Conservation (phyloP, 106 monocot species). For the Cymbidium sinense region DNA sequence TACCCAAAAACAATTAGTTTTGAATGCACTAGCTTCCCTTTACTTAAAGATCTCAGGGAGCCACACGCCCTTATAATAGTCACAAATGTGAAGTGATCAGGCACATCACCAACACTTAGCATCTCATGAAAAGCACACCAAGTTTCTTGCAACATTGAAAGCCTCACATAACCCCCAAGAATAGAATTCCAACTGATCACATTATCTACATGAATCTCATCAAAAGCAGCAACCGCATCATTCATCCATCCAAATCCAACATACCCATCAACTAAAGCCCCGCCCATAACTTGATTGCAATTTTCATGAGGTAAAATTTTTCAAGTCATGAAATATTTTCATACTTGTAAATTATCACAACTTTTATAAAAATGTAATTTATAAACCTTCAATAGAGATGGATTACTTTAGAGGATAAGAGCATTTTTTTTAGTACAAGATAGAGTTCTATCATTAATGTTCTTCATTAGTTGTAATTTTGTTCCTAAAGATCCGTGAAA, state of each 20-base stretch:
- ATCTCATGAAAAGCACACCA: constrained; percentile 8
- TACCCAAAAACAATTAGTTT: constrained; percentile 7
- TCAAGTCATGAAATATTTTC: too few species aligned
- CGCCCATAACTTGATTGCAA: constrained; percentile 1
- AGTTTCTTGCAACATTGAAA: constrained; percentile 5
- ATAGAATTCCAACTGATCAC: constrained; percentile 13
- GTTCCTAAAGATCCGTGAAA: too few species aligned
- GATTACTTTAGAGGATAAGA: too few species aligned
- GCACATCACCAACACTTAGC: background rate
- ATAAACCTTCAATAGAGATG: too few species aligned
- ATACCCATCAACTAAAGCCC: constrained; percentile 13
- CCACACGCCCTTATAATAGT: constrained; percentile 12
- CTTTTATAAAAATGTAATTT: too few species aligned
- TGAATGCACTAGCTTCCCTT: constrained; percentile 22
- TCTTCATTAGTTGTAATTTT: too few species aligned
- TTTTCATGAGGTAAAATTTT: too few species aligned
- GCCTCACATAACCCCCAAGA: constrained; percentile 13
- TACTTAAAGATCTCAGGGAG: constrained; percentile 8
- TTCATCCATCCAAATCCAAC: constrained; percentile 9
- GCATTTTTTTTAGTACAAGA: too few species aligned
- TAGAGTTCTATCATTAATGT: too few species aligned
- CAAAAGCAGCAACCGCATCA: constrained; percentile 9
- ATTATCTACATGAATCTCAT: constrained; percentile 10
- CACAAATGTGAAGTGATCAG: constrained; percentile 20
- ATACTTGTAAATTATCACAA: too few species aligned